Evolutionary conservation across 495 filamentous ascomycete genomes (phyloP).

Genomic region (Penicillium daleae): DNA sequence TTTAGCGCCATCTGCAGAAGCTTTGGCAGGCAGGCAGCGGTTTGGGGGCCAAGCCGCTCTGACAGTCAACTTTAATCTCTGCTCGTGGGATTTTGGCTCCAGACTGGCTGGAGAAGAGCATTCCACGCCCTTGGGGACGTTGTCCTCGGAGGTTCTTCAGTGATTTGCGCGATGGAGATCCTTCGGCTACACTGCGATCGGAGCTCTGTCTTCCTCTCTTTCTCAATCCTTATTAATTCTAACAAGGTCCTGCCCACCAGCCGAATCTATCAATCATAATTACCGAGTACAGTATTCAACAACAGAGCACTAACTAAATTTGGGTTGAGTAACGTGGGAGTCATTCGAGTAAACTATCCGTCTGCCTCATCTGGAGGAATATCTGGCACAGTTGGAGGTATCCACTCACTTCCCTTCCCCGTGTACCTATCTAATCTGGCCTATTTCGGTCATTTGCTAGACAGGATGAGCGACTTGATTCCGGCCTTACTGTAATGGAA

Average conservation of each 20-base stretch:
- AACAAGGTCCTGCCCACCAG: not conserved
- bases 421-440: not conserved
- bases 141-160: not conserved
- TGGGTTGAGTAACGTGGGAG: not conserved
- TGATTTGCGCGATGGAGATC: not conserved
- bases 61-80: slow-evolving; percentile 4
- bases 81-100: not conserved
- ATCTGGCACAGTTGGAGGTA: not conserved
- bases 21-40: slow-evolving; percentile 9
- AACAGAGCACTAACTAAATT: not conserved
- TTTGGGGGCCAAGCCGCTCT: slow-evolving; percentile 18
- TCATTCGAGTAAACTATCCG: not conserved
- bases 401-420: not conserved
- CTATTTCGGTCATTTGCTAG: not conserved
- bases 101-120: not conserved
- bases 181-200: not conserved
- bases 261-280: not conserved
- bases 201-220: not conserved
- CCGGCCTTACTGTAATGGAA: not conserved
- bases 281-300: too few species aligned
- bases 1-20: slow-evolving; percentile 16
- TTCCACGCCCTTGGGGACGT: not conserved
- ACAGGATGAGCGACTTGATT: not conserved
- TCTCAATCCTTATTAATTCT: not conserved
- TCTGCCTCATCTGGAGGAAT: not conserved